Percentiles rank a stretch among this genome's conserved stretches.
Conservation (phyloP, 2,329 filamentous ascomycete species). For the Fusarium miscanthi region DNA sequence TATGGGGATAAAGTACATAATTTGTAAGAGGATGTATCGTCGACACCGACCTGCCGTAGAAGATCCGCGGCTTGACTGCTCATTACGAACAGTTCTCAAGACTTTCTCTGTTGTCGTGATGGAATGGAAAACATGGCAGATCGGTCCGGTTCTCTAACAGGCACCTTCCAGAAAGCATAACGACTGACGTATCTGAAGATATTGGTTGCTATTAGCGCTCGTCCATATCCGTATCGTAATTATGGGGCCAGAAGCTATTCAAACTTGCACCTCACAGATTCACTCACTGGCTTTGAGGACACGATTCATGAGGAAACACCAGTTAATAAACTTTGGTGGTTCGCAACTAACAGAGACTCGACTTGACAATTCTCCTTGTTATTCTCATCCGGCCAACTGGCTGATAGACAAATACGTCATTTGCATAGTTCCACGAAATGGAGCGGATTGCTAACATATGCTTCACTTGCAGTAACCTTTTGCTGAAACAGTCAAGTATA, state of each 20-base stretch:
- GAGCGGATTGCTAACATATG: background rate
- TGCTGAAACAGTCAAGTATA: background rate
- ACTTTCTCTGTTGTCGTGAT: background rate
- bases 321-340: background rate
- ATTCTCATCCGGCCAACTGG: background rate
- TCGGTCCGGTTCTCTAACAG: background rate
- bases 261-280: background rate
- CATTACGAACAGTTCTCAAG: background rate
- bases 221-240: conserved; percentile 15
- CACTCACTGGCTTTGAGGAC: background rate
- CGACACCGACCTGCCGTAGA: background rate
- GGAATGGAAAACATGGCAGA: background rate
- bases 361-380: background rate
- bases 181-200: background rate
- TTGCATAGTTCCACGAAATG: background rate
- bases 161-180: background rate
- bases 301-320: conserved; percentile 14
- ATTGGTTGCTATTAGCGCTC: conserved; percentile 6
- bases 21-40: background rate
- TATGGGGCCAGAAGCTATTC: background rate
- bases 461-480: background rate
- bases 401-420: background rate
- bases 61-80: background rate
- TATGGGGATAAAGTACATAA: background rate
- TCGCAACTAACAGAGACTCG: background rate